Base-by-base conservation (phyloP, 2,329 filamentous ascomycete species). In the Botrytis aclada region DNA sequence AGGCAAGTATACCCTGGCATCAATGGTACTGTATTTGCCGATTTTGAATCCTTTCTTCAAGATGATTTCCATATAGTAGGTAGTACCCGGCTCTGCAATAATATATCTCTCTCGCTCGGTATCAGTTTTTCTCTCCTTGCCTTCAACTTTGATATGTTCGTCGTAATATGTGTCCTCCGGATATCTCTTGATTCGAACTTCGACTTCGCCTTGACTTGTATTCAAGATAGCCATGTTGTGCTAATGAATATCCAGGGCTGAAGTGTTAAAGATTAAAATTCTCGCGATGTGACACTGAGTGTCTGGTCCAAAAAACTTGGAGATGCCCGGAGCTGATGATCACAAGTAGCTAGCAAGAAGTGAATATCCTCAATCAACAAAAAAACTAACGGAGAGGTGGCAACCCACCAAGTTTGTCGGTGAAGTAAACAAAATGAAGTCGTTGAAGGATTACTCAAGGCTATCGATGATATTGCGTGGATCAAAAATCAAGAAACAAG, bases 131-230 rank as follows among this genome's bases (percentile, higher is more conserved):
- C 16, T 43, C 1, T 43, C 43, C 18, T 45, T 66, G 6, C 20
- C 12, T 3, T 69, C 61, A 20, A 69, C 29, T 39, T 72, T 73
- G 47, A 75, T 39, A 41, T 70, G 58, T 29, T 74, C 74, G 6
- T 74, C 60, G 20, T 67, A 70, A 43, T 63, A 74, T 5, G 65
- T 74, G 1, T 39, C 16, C 2, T 67, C 58, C 9, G 72, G 41
- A 34, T 63, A 4, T 39, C 74, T 54, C 29, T 63, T 69, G 10
- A 75, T 58, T 22, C 64, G 34, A 0, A 74, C 64, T 20, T 72
- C 64, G 20, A 70, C 18, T 7, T 64, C 9, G 12, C 72, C 45
- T 10, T 12, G n/a, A 2, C 1, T 29, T 45, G 22, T 63, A 12
- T 37, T 54, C 25, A 54, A 29, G 29, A 72, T 71, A 25, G 56